Percentiles rank a stretch among this genome's conserved stretches.
Conservation (phyloP, 495 filamentous ascomycete genomes). For the Letharia columbiana region DNA sequence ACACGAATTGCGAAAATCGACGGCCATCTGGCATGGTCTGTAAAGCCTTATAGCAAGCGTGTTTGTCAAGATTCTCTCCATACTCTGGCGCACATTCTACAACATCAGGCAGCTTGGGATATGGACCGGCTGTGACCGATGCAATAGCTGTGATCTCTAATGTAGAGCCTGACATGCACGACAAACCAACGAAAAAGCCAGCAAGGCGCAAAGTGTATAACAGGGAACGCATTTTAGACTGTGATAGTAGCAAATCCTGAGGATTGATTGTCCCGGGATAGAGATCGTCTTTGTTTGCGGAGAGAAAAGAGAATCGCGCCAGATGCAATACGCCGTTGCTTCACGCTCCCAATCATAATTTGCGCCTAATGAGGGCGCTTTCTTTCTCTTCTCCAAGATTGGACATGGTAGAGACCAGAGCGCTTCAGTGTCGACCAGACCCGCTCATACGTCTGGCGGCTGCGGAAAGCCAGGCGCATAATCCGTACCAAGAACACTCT, state of each 20-base stretch:
- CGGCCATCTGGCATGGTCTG: not conserved
- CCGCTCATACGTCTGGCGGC: not conserved
- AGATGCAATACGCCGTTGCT: not conserved
- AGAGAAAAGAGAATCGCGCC: not conserved
- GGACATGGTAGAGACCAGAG: not conserved
- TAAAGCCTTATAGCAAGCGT: not conserved
- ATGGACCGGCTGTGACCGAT: not conserved
- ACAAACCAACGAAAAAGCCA: not conserved
- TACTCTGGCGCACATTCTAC: slow-evolving; percentile 4
- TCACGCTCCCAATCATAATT: not conserved
- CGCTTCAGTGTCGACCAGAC: not conserved
- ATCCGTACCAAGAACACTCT: not conserved
- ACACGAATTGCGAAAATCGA: not conserved
- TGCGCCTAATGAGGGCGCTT: not conserved
- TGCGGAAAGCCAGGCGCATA: not conserved
- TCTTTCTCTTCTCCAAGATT: not conserved
- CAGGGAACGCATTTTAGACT: not conserved
- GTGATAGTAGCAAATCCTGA: not conserved
- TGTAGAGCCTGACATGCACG: not conserved
- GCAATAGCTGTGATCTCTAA: not conserved
- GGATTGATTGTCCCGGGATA: not conserved
- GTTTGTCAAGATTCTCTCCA: not conserved
- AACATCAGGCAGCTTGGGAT: not conserved
- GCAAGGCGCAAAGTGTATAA: not conserved
- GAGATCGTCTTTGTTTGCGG: not conserved